A percentile compares a stretch with the other conserved stretches of the same genome.
These are phyloP conservation scores for Abelmoschus esculentus DNA, from an alignment of 345 rosid genomes.

Conservation along the genomic window DNA sequence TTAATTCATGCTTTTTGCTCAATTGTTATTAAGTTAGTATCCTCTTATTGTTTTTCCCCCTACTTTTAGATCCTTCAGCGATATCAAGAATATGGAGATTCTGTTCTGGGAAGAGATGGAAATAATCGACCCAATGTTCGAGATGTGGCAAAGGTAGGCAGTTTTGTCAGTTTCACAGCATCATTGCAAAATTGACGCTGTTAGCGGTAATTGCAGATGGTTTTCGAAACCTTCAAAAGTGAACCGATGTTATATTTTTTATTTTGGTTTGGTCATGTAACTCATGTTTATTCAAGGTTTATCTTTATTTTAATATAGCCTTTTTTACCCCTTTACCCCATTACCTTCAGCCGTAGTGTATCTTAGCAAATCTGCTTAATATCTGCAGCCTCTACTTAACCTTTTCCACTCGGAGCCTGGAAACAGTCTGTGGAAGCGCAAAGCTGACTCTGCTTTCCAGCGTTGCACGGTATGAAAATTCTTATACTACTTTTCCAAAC, in stretches of 20 bases:
- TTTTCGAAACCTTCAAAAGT: constrained; percentile 5
- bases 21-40: constrained; percentile 6
- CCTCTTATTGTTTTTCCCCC: not conserved
- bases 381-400: constrained; percentile 66
- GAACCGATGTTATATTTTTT: not conserved
- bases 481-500: too few species aligned
- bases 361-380: not conserved
- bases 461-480: constrained; percentile 56
- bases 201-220: not conserved
- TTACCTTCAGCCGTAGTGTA: constrained; percentile 4
- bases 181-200: not conserved
- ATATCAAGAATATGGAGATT: constrained; percentile 80
- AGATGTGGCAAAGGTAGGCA: constrained; percentile 65
- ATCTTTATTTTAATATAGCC: not conserved
- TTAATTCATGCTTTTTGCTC: constrained; percentile 12
- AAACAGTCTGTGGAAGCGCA: constrained; percentile 85
- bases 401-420: constrained; percentile 71
- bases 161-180: not conserved
- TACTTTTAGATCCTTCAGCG: constrained; percentile 56
- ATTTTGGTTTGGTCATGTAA: not conserved
- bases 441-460: constrained; percentile 80
- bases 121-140: constrained; percentile 74
- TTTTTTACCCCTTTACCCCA: not conserved
- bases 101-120: constrained; percentile 64
- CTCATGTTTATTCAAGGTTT: not conserved